Conservation (phyloP, 441 rosid genomes). For the Hura crepitans region DNA sequence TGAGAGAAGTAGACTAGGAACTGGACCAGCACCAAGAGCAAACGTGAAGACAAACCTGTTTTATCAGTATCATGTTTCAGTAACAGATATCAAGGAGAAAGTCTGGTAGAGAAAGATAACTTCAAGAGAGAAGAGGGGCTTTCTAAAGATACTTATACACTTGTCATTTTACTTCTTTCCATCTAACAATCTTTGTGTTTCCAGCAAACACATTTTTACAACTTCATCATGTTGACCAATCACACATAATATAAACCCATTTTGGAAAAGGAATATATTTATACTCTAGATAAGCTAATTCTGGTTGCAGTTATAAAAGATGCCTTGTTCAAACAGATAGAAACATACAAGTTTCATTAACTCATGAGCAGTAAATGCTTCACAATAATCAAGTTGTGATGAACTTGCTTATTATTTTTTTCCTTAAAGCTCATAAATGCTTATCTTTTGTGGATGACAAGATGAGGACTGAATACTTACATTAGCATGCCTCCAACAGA, state of each 20-base stretch:
- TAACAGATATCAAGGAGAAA: neutral
- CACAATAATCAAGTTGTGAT: neutral
- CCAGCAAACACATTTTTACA: neutral
- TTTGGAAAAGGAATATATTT: neutral
- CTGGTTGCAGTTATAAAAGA: neutral
- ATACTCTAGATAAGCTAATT: neutral
- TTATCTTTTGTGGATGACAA: slow-evolving; percentile 2
- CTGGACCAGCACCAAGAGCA: slow-evolving; percentile 55
- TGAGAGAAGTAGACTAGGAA: slow-evolving; percentile 49
- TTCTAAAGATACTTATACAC: slow-evolving; percentile 11
- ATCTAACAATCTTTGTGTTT: slow-evolving; percentile 9
- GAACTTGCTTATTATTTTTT: neutral
- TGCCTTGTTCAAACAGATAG: neutral
- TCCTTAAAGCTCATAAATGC: neutral
- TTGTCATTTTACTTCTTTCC: slow-evolving; percentile 17
- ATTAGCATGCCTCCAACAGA: slow-evolving; percentile 83
- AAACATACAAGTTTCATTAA: neutral
- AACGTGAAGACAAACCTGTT: slow-evolving; percentile 48
- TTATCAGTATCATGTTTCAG: slow-evolving; percentile 11
- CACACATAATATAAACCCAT: neutral
- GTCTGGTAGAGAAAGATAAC: neutral
- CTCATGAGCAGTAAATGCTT: neutral
- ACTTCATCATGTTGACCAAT: neutral
- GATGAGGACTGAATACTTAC: slow-evolving; percentile 44
- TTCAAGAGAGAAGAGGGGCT: slow-evolving; percentile 6